Conservation (phyloP, 257 asterid genomes). For the Ophiorrhiza pumila region DNA sequence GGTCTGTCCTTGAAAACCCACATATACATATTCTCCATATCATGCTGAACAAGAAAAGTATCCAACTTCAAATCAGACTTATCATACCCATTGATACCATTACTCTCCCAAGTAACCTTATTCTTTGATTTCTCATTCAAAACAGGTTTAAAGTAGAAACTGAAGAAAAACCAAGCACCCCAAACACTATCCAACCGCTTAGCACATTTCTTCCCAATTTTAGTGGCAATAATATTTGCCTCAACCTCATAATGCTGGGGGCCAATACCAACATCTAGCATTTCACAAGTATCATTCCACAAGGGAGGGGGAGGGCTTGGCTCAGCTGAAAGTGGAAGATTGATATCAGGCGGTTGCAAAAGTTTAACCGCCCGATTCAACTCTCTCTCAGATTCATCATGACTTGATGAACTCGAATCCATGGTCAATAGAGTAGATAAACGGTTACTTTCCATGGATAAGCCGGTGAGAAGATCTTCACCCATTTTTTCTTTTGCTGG, state of each 20-base stretch:
- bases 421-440: slow-evolving; percentile 45
- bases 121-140: slow-evolving; percentile 39
- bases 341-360: slow-evolving; percentile 44
- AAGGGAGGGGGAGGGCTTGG: slow-evolving; percentile 42
- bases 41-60: slow-evolving; percentile 49
- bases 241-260: slow-evolving; percentile 42
- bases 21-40: slow-evolving; percentile 55
- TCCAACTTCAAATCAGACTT: slow-evolving; percentile 44
- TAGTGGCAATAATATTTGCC: slow-evolving; percentile 29
- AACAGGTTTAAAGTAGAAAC: slow-evolving; percentile 42
- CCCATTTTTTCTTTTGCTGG: slow-evolving; percentile 42
- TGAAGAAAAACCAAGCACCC: slow-evolving; percentile 58
- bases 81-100: slow-evolving; percentile 33
- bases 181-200: slow-evolving; percentile 47
- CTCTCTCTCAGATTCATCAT: slow-evolving; percentile 43
- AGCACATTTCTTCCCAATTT: slow-evolving; percentile 43
- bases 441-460: slow-evolving; percentile 45
- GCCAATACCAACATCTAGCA: slow-evolving; percentile 40
- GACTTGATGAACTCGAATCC: slow-evolving; percentile 43
- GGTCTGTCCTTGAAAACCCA: slow-evolving; percentile 56
- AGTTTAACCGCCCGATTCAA: slow-evolving; percentile 39
- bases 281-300: slow-evolving; percentile 35
- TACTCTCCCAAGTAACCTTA: slow-evolving; percentile 28
- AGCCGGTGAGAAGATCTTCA: slow-evolving; percentile 41
- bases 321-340: slow-evolving; percentile 44